Evolutionary conservation across 2,329 filamentous ascomycete species (phyloP), one percentile per base, ranked within the genome.

Genomic region (Drechslerella coelobrocha): DNA sequence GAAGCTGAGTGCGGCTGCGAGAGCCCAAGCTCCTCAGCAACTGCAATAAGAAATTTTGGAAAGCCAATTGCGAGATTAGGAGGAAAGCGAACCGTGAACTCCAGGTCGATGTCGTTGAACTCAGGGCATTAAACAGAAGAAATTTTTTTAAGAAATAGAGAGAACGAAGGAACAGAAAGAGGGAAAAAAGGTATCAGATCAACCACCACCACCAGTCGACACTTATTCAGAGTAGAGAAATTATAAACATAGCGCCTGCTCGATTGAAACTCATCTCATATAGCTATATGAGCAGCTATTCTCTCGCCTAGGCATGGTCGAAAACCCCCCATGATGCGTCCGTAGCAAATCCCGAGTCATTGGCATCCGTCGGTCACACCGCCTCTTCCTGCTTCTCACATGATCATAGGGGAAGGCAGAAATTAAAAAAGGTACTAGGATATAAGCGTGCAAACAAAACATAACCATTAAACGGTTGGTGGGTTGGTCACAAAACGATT

Each of bases 401-500:
- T 26, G 7, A 48, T 48, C 43, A 21, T 48, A 51, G 24, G 47
- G 23, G 47, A 17, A 21, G n/a, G 26, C 17, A 57, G 47, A 21
- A 43, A 27, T 48, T 10, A 39, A 34, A 31, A 29, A 24, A 29
- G 8, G 21, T 8, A 14, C 37, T 9, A 41, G 12, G 17, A 6
- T 14, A 29, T 29, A 39, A 39, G 12, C 17, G 50, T 37, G 17
- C 21, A 31, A 21, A 26, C 19, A 29, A 29, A 34, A 43, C 17
- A 47, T 26, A 43, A 57, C 6, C 29, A n/a, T n/a, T 14, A 31
- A 31, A 12, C 29, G 29, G 29, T 6, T 31, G 12, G 12, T 31
- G 29, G 29, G n/a, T n/a, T 12, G 29, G 12, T 61, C 31, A 71
- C 37, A 71, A 48, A 48, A 63, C 59, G 31, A 71, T 55, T n/a